Percentiles rank a stretch among this genome's conserved stretches.
Conservation (phyloP, 495 filamentous ascomycete species). For the Lasiosphaeria ovina region DNA sequence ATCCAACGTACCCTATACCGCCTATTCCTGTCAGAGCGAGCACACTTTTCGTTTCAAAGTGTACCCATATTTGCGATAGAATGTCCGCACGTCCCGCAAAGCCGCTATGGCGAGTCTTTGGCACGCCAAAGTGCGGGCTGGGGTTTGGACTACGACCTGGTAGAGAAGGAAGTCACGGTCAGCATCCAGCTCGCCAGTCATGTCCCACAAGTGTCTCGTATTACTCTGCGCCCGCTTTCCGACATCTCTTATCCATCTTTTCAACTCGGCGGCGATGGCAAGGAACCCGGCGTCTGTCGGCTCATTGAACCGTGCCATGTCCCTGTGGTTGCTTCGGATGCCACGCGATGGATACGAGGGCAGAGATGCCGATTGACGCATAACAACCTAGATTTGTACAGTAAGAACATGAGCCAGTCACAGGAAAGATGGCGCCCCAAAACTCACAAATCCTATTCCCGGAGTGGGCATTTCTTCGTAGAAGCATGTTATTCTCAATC, state of each 20-base stretch:
- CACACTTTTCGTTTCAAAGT: background rate
- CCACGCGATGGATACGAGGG: background rate
- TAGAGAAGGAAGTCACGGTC: background rate
- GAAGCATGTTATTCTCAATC: background rate
- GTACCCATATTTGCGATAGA: background rate
- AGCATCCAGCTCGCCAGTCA: background rate
- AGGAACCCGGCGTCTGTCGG: background rate
- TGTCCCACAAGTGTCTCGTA: background rate
- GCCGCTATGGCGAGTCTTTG: background rate
- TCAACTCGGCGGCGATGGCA: background rate
- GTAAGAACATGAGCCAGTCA: background rate
- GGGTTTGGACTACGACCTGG: background rate
- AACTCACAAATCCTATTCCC: background rate
- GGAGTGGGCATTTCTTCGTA: background rate
- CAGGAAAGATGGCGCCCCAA: background rate
- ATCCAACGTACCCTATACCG: background rate
- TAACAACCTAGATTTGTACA: background rate
- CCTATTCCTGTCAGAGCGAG: background rate
- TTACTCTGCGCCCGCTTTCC: background rate
- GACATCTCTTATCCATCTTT: background rate
- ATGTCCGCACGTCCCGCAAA: background rate
- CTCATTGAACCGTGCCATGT: background rate
- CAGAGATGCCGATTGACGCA: background rate
- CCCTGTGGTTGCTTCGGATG: background rate
- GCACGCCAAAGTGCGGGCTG: background rate